Percentiles rank a stretch among this genome's conserved stretches.
Conservation (phyloP, 2,329 filamentous ascomycete genomes). For the Epichloe uncinata region DNA sequence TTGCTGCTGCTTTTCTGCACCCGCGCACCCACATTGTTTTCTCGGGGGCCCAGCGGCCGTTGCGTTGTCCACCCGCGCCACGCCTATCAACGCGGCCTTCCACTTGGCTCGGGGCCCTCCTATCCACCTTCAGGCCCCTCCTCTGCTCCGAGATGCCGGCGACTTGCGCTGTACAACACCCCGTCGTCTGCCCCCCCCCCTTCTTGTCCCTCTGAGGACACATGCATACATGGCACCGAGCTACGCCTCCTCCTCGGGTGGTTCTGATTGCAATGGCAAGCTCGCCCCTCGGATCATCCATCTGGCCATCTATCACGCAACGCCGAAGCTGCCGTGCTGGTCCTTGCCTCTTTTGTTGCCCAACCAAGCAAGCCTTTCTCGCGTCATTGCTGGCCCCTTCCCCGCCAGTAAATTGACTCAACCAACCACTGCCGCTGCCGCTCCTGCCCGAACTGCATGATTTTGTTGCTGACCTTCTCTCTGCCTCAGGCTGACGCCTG, state of each 20-base stretch:
- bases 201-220: background rate
- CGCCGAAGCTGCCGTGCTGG: too few species aligned
- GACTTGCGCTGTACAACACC: background rate
- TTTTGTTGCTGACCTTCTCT: conserved; percentile 8
- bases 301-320: too few species aligned
- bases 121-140: background rate
- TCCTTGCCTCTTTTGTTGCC: background rate
- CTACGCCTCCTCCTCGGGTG: too few species aligned
- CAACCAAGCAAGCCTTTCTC: background rate
- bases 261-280: too few species aligned
- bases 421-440: background rate
- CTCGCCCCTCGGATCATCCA: too few species aligned
- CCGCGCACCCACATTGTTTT: background rate
- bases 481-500: conserved; percentile 34
- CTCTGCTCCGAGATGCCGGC: conserved; percentile 7
- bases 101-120: conserved; percentile 4
- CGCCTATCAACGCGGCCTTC: background rate
- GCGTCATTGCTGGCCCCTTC: background rate
- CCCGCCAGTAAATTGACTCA: background rate
- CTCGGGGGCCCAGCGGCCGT: conserved; percentile 1
- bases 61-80: conserved; percentile 1
- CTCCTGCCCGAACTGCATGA: background rate
- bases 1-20: background rate
- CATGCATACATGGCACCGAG: too few species aligned
- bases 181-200: background rate